Percentiles rank a stretch among this genome's conserved stretches.
Evolutionary conservation across 2,329 filamentous ascomycete species (phyloP).

Genomic region (Fusarium sp.): DNA sequence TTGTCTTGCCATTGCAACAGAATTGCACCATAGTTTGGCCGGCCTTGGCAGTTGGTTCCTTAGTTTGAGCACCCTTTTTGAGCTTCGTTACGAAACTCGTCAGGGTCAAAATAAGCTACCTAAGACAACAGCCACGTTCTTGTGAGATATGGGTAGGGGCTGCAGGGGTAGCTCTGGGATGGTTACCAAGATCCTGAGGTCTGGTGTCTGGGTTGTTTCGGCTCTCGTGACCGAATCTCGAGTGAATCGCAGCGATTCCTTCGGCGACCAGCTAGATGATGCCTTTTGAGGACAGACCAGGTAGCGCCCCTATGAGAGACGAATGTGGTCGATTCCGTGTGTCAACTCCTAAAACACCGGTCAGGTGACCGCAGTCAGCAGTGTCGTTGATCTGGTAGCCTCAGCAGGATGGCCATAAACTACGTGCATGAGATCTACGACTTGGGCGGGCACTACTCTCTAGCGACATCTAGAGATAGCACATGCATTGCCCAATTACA

Average conservation of each 20-base stretch:
- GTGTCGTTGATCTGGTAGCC: not conserved
- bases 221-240: not conserved
- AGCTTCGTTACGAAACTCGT: not conserved
- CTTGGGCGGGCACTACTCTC: not conserved
- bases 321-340: not conserved
- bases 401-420: not conserved
- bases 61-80: not conserved
- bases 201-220: not conserved
- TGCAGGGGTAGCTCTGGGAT: not conserved
- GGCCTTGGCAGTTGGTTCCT: not conserved
- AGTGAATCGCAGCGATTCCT: not conserved
- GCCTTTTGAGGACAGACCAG: not conserved
- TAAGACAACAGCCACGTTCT: not conserved
- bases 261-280: not conserved
- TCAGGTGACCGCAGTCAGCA: conserved; percentile 7
- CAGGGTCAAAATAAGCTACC: not conserved
- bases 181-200: conserved; percentile 8
- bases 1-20: conserved; percentile 18
- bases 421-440: conserved; percentile 30
- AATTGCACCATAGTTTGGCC: not conserved
- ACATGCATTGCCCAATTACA: conserved; percentile 28
- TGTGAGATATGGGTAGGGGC: not conserved
- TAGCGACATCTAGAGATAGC: conserved; percentile 27
- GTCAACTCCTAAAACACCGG: not conserved
- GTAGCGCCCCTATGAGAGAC: not conserved